phyloP scores from a whole-genome alignment of 257 asterid genomes.

The Rubia yunnanensis region DNA sequence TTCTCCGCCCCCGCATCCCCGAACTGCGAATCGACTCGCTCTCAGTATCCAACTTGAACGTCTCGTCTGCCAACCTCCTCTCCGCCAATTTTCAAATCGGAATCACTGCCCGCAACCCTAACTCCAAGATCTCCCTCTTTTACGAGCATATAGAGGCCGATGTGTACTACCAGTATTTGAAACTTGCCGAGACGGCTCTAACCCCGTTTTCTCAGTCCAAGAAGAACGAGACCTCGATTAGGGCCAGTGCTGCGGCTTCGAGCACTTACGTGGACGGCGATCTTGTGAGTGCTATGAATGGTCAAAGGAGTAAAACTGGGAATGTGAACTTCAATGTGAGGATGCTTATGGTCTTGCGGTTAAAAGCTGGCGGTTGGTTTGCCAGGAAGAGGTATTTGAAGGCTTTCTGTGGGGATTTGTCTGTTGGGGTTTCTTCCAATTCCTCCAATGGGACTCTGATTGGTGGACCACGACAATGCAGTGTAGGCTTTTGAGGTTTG shows the following conservation, averaged over 20 bases:
- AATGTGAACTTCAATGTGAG: slow-evolving; percentile 48
- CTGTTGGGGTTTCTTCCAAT: slow-evolving; percentile 30
- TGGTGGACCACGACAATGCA: slow-evolving; percentile 59
- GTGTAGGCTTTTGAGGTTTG: slow-evolving; percentile 53
- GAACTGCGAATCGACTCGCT: slow-evolving; percentile 64
- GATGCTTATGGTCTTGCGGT: slow-evolving; percentile 52
- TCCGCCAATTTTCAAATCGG: slow-evolving; percentile 41
- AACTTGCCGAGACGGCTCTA: slow-evolving; percentile 41
- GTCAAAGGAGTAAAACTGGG: slow-evolving; percentile 31
- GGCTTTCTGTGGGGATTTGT: slow-evolving; percentile 64
- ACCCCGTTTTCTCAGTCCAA: slow-evolving; percentile 63
- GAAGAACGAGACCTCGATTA: slow-evolving; percentile 41
- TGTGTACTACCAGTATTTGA: slow-evolving; percentile 22
- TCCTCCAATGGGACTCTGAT: slow-evolving; percentile 40
- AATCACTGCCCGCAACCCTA: slow-evolving; percentile 74
- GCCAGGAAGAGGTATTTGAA: slow-evolving; percentile 57
- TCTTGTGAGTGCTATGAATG: slow-evolving; percentile 39
- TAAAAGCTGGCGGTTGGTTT: slow-evolving; percentile 72
- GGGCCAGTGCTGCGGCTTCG: slow-evolving; percentile 53
- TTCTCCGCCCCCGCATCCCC: slow-evolving; percentile 80
- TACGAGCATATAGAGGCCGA: slow-evolving; percentile 44
- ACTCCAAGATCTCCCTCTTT: slow-evolving; percentile 47
- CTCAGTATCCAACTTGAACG: slow-evolving; percentile 43
- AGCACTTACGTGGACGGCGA: slow-evolving; percentile 36
- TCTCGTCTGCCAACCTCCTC: slow-evolving; percentile 29